Evolutionary conservation across 1,284 basidiomycete species (phyloP).

Genomic region (Ceratobasidium sp.): DNA sequence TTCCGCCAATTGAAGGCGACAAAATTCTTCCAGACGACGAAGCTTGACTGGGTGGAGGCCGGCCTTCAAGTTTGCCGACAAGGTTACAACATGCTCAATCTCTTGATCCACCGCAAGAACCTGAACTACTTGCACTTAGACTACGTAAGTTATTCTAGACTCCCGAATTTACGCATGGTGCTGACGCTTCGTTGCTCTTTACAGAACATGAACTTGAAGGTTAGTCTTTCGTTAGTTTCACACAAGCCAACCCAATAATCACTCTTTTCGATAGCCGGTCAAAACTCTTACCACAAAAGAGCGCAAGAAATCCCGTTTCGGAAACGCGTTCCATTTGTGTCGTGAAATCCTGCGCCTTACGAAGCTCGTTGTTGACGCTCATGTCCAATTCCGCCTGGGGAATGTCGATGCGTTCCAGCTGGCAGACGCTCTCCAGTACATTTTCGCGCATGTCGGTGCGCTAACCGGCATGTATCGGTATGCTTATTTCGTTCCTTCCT

Average conservation of each 20-base stretch:
- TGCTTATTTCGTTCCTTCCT: neutral
- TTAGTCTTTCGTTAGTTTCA: constrained; percentile 47
- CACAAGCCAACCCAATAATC: constrained; percentile 5
- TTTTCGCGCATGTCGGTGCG: constrained; percentile 97
- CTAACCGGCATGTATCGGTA: constrained; percentile 98
- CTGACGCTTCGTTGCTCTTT: neutral
- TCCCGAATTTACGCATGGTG: constrained; percentile 46
- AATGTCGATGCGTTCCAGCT: constrained; percentile 99
- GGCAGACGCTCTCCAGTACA: constrained; percentile 97
- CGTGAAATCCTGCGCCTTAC: constrained; percentile 97
- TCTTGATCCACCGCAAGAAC: constrained; percentile 99
- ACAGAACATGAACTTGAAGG: constrained; percentile 89
- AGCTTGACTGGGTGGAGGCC: constrained; percentile 98
- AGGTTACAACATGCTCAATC: constrained; percentile 99
- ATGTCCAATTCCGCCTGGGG: constrained; percentile 98
- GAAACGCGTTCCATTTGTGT: constrained; percentile 98
- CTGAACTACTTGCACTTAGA: constrained; percentile 94
- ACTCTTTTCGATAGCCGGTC: constrained; percentile 52
- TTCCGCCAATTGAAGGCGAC: constrained; percentile 97
- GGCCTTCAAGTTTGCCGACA: constrained; percentile 98
- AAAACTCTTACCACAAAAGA: constrained; percentile 99
- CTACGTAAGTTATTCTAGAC: constrained; percentile 56
- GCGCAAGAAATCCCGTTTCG: constrained; percentile 99
- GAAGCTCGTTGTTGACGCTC: constrained; percentile 97
- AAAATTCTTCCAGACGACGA: constrained; percentile 99